These are phyloP conservation scores for Calonectria pseudoturangicola DNA, from an alignment of 2,329 filamentous ascomycete species.

Conservation along the genomic window DNA sequence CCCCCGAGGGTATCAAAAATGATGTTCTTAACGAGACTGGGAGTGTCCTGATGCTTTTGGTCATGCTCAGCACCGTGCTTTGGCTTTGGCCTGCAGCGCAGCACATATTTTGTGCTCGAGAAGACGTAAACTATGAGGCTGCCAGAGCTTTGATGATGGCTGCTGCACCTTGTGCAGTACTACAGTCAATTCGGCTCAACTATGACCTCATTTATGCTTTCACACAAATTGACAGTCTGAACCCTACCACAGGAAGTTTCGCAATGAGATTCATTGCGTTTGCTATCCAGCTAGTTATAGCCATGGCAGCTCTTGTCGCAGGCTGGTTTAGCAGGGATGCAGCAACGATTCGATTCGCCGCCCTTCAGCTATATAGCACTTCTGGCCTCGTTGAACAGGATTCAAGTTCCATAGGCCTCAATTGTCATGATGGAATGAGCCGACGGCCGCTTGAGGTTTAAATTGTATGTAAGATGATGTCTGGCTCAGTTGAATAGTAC, in stretches of 20 bases:
- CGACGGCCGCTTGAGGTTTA: no score
- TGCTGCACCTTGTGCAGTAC: not conserved
- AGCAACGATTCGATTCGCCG: not conserved
- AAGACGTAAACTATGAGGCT: constrained; percentile 23
- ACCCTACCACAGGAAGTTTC: constrained; percentile 29
- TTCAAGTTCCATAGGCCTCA: no score
- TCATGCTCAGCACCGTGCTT: constrained; percentile 1
- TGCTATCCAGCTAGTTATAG: constrained; percentile 18
- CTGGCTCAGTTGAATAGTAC: no score
- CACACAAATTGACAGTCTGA: constrained; percentile 27
- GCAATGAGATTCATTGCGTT: constrained; percentile 30
- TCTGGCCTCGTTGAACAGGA: no score
- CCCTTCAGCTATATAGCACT: not conserved
- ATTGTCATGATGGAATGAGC: no score
- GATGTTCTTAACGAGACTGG: constrained; percentile 26
- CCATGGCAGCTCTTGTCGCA: not conserved
- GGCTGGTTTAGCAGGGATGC: constrained; percentile 32
- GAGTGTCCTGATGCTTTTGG: constrained; percentile 25
- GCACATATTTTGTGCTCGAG: constrained; percentile 1
- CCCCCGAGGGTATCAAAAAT: not conserved
- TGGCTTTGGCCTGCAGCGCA: constrained; percentile 28
- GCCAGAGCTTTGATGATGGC: constrained; percentile 14
- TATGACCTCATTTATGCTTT: constrained; percentile 35
- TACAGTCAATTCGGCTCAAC: constrained; percentile 26
- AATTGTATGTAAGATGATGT: no score